Evolutionary conservation across 169 alveolate species (phyloP), one percentile per base, ranked within the genome.

Genomic region (Babesia divergens): DNA sequence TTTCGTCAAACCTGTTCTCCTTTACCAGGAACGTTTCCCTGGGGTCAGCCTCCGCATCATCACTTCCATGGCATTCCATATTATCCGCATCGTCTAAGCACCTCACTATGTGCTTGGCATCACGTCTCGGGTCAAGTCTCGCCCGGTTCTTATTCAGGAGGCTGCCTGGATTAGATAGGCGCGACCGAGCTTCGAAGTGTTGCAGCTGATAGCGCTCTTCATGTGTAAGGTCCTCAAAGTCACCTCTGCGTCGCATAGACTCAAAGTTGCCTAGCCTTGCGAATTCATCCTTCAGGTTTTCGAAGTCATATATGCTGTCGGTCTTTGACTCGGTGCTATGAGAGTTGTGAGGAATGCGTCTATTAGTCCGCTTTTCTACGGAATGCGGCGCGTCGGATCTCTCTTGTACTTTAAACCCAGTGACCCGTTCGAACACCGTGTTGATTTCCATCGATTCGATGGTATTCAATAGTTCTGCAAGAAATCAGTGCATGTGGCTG

Each of bases 141-240:
- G 65, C 83, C 34, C 83, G 77, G 72, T 72, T 58, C 49, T 69
- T 77, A 55, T 82, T 82, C 82, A 83, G 44, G 28, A 74, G 32
- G n/a, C 74, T 65, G 31, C 44, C 64, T 22, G 90, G 88, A 59
- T 86, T 86, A 9, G 71, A 44, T 28, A 82, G 71, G 29, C 90
- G 67, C 34, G 82, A 44, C 53, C 65, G 81, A 38, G 82, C 84
- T 49, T 80, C 71, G 51, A 87, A 62, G 22, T 74, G 83, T 38
- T 77, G 86, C 67, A 87, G 52, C 71, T 81, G 66, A 66, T 67
- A 83, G 26, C 75, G 62, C 65, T 87, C 93, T 16, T 74, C 89
- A 52, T 87, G 91, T 18, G 93, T 87, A 38, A 87, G 66, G 44
- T 87, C 91, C 55, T 87, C 89, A 32, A 76, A 81, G 34, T 35